Evolutionary conservation across 2,329 filamentous ascomycete genomes (phyloP), one percentile per base, ranked within the genome.

Genomic region (Alternaria ethzedia): DNA sequence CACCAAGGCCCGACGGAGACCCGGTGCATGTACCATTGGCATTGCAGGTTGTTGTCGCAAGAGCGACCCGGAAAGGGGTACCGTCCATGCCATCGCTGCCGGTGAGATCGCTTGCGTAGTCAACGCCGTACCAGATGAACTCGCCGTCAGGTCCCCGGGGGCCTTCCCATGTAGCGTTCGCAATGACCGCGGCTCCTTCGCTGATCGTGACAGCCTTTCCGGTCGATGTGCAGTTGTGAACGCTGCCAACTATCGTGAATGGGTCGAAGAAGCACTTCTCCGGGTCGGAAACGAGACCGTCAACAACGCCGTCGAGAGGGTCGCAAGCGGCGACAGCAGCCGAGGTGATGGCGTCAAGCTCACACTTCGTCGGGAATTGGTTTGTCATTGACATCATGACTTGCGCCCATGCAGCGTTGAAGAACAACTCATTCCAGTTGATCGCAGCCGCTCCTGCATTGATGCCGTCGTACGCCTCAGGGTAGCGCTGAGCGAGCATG

Each of bases 401-500:
- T 41, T 72, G 68, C 10, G 70, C 60, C 60, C 68, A 75, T n/a
- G 64, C 57, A 3, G 36, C 57, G 2, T 57, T 52, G 13, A 61
- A 30, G 6, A 68, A 26, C 6, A 75, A 50, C 20, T 64, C 32
- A 4, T 54, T 62, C 54, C 45, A 64, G 41, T 71, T 62, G 47
- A 77, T 58, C 0, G 72, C 77, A 2, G 78, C 75, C 0, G 78
- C 77, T 10, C 32, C 65, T 3, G 78, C 77, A 0, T 65, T 54
- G 20, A 80, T 75, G 0, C 78, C 77, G 65, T 80, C 71, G 30
- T 70, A 75, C 1, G 65, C 64, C 2, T 68, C 69, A 1, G 76
- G 77, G 59, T 76, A 79, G 13, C 69, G 63, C 59, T 79, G 76
- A 5, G 77, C 77, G 17, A 77, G 45, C 54, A 68, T 68, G 21